Percentiles rank a stretch among this genome's conserved stretches.
phyloP scores from a whole-genome alignment of 2,329 filamentous ascomycete species.

The Ceratocystis papillata region DNA sequence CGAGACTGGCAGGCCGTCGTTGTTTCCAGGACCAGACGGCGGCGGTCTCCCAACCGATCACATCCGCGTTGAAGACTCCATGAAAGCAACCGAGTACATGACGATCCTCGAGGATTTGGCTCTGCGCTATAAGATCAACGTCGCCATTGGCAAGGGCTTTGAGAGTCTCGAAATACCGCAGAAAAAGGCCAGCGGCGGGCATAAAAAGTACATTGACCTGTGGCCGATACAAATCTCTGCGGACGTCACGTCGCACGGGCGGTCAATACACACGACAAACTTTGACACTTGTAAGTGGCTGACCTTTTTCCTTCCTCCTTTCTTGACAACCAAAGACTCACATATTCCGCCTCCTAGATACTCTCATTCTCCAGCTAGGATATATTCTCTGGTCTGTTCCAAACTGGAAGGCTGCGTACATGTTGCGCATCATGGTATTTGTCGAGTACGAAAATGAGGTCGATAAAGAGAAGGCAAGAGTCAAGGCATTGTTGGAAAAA shows the following conservation, averaged over 20 bases:
- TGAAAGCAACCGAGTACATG: conserved; percentile 63
- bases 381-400: conserved; percentile 75
- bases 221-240: conserved; percentile 95
- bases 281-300: conserved; percentile 68
- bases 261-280: conserved; percentile 68
- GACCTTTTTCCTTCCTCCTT: not conserved
- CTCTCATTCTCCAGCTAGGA: conserved; percentile 74
- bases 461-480: conserved; percentile 61
- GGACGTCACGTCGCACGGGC: conserved; percentile 57
- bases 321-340: conserved; percentile 22
- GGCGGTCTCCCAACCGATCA: conserved; percentile 55
- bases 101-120: conserved; percentile 75
- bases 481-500: conserved; percentile 65
- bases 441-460: conserved; percentile 82
- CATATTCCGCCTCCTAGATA: conserved; percentile 36
- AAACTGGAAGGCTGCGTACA: conserved; percentile 64
- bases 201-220: conserved; percentile 71
- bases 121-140: conserved; percentile 67
- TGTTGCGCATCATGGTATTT: conserved; percentile 69
- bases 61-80: conserved; percentile 56
- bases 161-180: conserved; percentile 61
- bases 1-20: too few relatives aligned
- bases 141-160: conserved; percentile 75
- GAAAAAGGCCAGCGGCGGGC: conserved; percentile 38
- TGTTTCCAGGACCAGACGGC: conserved; percentile 33